Conservation (phyloP, 2,329 filamentous ascomycete species). For the Aphanocladium album region DNA sequence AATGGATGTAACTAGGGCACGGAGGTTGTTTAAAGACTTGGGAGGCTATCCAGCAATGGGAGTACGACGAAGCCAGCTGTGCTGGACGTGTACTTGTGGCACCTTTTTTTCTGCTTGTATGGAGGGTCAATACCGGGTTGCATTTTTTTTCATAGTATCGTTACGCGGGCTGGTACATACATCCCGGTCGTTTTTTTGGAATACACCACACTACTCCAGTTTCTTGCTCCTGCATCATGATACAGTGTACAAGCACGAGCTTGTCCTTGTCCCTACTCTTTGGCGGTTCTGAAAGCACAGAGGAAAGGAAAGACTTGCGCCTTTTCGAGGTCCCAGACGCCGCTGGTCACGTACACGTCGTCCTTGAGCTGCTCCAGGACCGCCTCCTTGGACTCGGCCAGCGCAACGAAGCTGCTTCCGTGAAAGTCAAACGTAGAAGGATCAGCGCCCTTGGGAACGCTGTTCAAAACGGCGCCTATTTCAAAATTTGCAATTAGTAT, state of each 20-base stretch:
- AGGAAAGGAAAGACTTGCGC: constrained; percentile 48
- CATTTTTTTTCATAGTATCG: not conserved
- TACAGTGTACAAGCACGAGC: not conserved
- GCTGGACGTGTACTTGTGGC: not conserved
- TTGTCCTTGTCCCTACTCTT: constrained; percentile 16
- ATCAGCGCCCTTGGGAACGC: constrained; percentile 58
- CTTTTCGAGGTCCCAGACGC: constrained; percentile 78
- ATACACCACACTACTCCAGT: not conserved
- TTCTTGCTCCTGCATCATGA: no score
- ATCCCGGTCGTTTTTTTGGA: not conserved
- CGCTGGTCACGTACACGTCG: constrained; percentile 66
- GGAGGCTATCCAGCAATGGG: constrained; percentile 8
- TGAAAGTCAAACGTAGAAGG: constrained; percentile 60
- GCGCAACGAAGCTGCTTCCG: constrained; percentile 65
- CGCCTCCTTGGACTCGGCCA: constrained; percentile 65
- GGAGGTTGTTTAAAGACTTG: constrained; percentile 5
- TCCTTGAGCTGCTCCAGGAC: constrained; percentile 59
- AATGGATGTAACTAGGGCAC: not conserved
- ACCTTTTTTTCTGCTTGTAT: constrained; percentile 1
- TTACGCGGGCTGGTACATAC: not conserved
- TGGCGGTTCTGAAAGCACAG: constrained; percentile 34
- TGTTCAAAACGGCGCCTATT: constrained; percentile 62
- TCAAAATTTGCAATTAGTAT: no score
- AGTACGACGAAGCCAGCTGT: not conserved
- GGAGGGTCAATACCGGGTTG: not conserved